These are phyloP conservation scores for Corchorus capsularis DNA, from an alignment of 345 rosid genomes.

Conservation along the genomic window DNA sequence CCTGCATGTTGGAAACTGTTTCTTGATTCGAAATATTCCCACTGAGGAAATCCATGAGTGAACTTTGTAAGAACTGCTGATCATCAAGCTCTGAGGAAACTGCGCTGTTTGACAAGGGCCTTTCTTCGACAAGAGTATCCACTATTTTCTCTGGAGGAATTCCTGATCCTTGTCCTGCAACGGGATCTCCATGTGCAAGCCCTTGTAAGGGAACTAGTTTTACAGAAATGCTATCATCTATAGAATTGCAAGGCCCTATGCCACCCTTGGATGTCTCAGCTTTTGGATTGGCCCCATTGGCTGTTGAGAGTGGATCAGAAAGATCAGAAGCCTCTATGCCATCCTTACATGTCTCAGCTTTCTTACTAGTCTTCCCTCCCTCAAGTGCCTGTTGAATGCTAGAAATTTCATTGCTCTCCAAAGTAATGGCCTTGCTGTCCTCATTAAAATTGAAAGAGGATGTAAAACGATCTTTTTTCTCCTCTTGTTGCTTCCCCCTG, in stretches of 20 bases:
- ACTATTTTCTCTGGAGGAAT: conserved; percentile 26
- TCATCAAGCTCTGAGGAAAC: conserved; percentile 20
- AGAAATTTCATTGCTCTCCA: conserved; percentile 33
- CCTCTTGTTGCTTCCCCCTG: conserved; percentile 34
- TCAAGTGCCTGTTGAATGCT: conserved; percentile 27
- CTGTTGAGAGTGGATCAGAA: no score
- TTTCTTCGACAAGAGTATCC: no score
- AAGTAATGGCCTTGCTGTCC: conserved; percentile 43
- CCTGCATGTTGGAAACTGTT: conserved; percentile 18
- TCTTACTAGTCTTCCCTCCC: no score
- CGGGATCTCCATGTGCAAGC: conserved; percentile 15
- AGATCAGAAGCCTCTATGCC: no score
- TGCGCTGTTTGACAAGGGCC: conserved; percentile 17
- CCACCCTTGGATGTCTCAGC: conserved; percentile 31
- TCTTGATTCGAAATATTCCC: conserved; percentile 26
- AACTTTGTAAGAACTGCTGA: conserved; percentile 17
- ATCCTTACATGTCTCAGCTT: no score
- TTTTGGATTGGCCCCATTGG: conserved; percentile 4
- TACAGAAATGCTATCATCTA: conserved; percentile 27
- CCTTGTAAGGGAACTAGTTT: conserved; percentile 16
- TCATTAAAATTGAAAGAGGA: conserved; percentile 79
- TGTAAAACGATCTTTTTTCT: conserved; percentile 46
- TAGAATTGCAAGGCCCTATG: conserved; percentile 28
- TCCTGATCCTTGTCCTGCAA: conserved; percentile 10
- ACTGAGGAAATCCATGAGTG: conserved; percentile 21